phyloP scores from a whole-genome alignment of 1,284 basidiomycete genomes.

The Boletus semigastroideus region DNA sequence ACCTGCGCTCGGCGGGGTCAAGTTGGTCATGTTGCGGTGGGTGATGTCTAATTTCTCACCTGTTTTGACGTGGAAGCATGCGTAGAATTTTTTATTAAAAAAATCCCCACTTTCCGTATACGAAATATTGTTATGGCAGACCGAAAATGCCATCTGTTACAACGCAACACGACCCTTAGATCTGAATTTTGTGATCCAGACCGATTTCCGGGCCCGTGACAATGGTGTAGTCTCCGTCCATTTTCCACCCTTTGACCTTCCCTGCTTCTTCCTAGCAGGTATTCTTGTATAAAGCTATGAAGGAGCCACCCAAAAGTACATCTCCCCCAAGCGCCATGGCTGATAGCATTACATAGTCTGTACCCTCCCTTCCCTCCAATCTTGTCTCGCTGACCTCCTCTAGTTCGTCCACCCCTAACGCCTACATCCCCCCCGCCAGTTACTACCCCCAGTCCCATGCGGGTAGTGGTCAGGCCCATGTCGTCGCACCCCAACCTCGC shows the following conservation, averaged over 20 bases:
- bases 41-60: slow-evolving; percentile 25
- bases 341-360: slow-evolving; percentile 61
- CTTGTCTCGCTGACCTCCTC: slow-evolving; percentile 14
- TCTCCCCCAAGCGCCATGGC: slow-evolving; percentile 50
- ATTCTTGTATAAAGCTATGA: slow-evolving; percentile 44
- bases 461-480: slow-evolving; percentile 41
- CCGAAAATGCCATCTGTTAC: slow-evolving; percentile 41
- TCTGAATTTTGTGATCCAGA: slow-evolving; percentile 62
- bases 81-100: slow-evolving; percentile 36
- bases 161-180: slow-evolving; percentile 49
- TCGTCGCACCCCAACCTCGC: slow-evolving; percentile 46
- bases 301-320: slow-evolving; percentile 38
- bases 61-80: slow-evolving; percentile 33
- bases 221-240: slow-evolving; percentile 48
- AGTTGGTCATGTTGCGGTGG: slow-evolving; percentile 4
- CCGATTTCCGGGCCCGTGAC: slow-evolving; percentile 53
- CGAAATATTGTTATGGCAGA: slow-evolving; percentile 41
- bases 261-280: slow-evolving; percentile 33
- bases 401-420: slow-evolving; percentile 36
- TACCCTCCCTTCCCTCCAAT: slow-evolving; percentile 23
- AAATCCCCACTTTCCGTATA: slow-evolving; percentile 39
- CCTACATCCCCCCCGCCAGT: slow-evolving; percentile 46
- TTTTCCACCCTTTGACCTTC: slow-evolving; percentile 42
- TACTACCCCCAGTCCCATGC: slow-evolving; percentile 45
- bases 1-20: background rate